These are phyloP conservation scores for Peronosclerospora sorghi DNA, from an alignment of 352 stramenopile genomes.

Conservation along the genomic window DNA sequence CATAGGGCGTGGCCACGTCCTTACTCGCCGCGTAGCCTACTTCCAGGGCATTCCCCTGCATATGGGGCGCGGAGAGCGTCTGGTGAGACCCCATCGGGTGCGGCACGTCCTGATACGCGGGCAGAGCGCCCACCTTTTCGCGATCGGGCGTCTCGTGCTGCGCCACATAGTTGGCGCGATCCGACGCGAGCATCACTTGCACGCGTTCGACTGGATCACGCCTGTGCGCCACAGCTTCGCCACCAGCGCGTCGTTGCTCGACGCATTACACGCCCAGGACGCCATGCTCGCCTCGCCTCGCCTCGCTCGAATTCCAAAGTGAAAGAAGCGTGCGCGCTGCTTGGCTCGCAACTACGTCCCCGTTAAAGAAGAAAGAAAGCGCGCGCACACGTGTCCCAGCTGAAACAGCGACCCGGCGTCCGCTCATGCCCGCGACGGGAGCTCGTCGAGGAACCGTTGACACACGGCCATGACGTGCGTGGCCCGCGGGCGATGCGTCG, in stretches of 20 bases:
- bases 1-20: constrained; percentile 37
- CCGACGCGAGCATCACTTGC: constrained; percentile 37
- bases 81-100: constrained; percentile 81
- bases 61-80: constrained; percentile 88
- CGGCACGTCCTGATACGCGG: constrained; percentile 72
- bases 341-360: too few species aligned
- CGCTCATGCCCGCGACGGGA: too few species aligned
- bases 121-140: constrained; percentile 28
- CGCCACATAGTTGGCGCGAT: constrained; percentile 73
- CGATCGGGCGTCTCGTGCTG: constrained; percentile 38
- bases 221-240: constrained; percentile 43
- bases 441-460: too few species aligned
- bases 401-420: too few species aligned
- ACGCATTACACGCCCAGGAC: constrained; percentile 34
- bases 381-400: too few species aligned
- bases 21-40: constrained; percentile 37
- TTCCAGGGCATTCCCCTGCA: constrained; percentile 83
- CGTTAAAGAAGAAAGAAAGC: too few species aligned
- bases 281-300: too few species aligned
- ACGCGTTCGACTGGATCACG: constrained; percentile 33
- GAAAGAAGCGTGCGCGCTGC: too few species aligned
- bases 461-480: too few species aligned
- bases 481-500: constrained; percentile 41
- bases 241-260: constrained; percentile 42
- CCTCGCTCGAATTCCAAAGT: too few species aligned